Percentiles rank a stretch among this genome's conserved stretches.
phyloP scores from a whole-genome alignment of 1,284 basidiomycete species.

The Ustilago cynodontis region DNA sequence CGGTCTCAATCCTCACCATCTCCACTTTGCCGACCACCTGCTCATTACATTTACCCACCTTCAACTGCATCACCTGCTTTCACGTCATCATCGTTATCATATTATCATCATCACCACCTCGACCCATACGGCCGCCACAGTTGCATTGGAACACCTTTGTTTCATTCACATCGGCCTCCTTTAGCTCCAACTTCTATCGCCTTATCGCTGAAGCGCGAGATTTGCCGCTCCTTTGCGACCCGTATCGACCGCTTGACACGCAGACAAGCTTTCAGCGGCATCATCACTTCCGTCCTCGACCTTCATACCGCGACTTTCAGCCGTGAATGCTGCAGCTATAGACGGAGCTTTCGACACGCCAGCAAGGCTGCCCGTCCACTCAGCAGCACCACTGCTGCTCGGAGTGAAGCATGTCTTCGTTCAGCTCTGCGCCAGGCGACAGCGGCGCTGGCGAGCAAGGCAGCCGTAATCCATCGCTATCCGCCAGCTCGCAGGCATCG shows the following conservation, averaged over 20 bases:
- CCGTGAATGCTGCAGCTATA: conserved; percentile 26
- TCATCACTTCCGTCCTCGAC: not conserved
- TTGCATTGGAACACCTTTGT: not conserved
- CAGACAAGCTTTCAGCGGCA: not conserved
- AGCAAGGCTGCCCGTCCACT: conserved; percentile 14
- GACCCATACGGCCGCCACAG: not conserved
- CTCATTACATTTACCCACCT: too few relatives aligned
- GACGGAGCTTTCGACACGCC: conserved; percentile 10
- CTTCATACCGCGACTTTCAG: not conserved
- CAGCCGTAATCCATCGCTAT: conserved; percentile 40
- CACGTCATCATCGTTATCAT: too few relatives aligned
- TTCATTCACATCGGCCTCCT: not conserved
- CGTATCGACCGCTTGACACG: not conserved
- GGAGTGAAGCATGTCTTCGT: conserved; percentile 24
- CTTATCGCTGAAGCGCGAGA: not conserved
- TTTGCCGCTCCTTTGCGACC: not conserved
- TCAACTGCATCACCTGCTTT: not conserved
- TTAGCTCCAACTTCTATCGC: not conserved
- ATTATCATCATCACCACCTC: not conserved
- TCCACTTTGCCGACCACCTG: not conserved
- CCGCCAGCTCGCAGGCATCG: conserved; percentile 45
- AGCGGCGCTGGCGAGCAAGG: conserved; percentile 8
- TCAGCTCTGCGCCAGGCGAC: conserved; percentile 39
- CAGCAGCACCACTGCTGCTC: conserved; percentile 3
- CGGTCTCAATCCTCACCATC: not conserved